phyloP scores from a whole-genome alignment of 495 filamentous ascomycete genomes.

The Oidiodendron maius region DNA sequence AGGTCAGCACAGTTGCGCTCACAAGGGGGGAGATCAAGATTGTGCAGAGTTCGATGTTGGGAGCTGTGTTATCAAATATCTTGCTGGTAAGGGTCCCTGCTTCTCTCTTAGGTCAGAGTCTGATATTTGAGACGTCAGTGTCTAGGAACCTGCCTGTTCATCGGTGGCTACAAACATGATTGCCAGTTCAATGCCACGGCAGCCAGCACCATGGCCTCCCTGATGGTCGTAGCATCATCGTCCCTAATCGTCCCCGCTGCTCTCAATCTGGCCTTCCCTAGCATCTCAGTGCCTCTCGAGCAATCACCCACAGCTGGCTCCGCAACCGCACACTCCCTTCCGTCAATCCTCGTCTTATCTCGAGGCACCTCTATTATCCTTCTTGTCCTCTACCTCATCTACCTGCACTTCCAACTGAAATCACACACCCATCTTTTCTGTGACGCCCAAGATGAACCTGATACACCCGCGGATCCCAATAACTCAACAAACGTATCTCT shows the following conservation, averaged over 20 bases:
- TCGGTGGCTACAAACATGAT: neutral
- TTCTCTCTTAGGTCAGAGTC: too few relatives aligned
- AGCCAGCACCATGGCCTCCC: neutral
- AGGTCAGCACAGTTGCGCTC: slow-evolving; percentile 25
- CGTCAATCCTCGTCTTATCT: neutral
- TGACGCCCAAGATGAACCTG: neutral
- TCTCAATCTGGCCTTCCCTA: neutral
- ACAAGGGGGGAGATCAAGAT: slow-evolving; percentile 20
- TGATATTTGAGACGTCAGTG: too few relatives aligned
- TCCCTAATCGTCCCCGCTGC: slow-evolving; percentile 1
- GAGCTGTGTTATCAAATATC: slow-evolving; percentile 27
- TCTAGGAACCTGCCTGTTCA: slow-evolving; percentile 2
- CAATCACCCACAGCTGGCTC: too few relatives aligned
- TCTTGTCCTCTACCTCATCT: slow-evolving; percentile 1
- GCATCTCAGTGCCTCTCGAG: neutral
- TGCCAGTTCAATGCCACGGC: slow-evolving; percentile 1
- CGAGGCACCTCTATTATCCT: slow-evolving; percentile 3
- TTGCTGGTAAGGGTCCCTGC: neutral
- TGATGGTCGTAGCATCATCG: neutral
- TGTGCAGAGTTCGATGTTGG: slow-evolving; percentile 22
- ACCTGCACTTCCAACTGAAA: slow-evolving; percentile 8
- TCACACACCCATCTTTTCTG: slow-evolving; percentile 2
- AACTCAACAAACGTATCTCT: neutral
- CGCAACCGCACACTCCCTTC: too few relatives aligned
- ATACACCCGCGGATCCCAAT: slow-evolving; percentile 1